Conservation (phyloP, 2,329 filamentous ascomycete species). For the Diplocarpon mali region DNA sequence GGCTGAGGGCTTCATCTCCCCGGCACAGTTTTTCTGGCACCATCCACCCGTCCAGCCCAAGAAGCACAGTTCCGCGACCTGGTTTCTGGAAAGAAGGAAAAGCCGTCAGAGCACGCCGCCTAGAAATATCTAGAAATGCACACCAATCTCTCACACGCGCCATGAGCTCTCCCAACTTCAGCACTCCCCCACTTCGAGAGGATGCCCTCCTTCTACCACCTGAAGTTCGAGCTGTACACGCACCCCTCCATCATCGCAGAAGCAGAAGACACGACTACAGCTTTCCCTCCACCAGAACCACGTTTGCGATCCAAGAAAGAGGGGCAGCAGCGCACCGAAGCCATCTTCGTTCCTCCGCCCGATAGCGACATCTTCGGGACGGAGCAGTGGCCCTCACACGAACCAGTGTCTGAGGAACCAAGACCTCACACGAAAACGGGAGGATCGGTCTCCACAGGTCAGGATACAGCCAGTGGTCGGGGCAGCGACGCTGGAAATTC, state of each 20-base stretch:
- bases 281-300: background rate
- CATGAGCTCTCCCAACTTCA: background rate
- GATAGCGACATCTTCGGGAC: conserved; percentile 34
- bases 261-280: background rate
- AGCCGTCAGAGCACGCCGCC: conserved; percentile 9
- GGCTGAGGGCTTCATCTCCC: background rate
- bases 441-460: background rate
- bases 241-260: conserved; percentile 20
- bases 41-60: background rate
- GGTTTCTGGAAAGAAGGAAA: background rate
- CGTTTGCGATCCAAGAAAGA: background rate
- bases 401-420: conserved; percentile 2
- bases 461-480: background rate
- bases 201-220: conserved; percentile 42
- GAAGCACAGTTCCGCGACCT: background rate
- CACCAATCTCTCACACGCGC: background rate
- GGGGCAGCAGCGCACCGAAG: conserved; percentile 8
- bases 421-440: background rate
- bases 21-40: too few species aligned
- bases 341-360: conserved; percentile 40
- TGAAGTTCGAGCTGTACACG: conserved; percentile 54
- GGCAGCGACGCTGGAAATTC: background rate
- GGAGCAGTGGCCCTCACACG: conserved; percentile 18
- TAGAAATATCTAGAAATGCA: conserved; percentile 3
- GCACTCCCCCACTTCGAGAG: conserved; percentile 1